Evolutionary conservation across 2,329 filamentous ascomycete species (phyloP), one percentile per base, ranked within the genome.

Genomic region (Sphaerulina populicola): DNA sequence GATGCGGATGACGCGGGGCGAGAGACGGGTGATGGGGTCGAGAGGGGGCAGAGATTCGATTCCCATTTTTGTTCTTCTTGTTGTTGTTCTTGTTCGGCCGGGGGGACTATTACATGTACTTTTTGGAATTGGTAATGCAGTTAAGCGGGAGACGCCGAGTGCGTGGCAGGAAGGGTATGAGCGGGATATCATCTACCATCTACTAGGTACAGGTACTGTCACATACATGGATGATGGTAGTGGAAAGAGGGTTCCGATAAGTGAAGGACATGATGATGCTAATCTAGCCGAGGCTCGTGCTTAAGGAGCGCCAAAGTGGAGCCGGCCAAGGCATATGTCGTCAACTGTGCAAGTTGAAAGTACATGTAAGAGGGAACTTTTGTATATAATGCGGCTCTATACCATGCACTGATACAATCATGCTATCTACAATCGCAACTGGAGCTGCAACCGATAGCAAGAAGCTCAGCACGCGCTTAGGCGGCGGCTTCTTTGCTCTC

Each of bases 1-100:
- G 55, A 98, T 86, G 50, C 93, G 80, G 56, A 95, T 84, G 40
- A 90, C 85, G 11, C 79, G 74, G 15, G 85, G 78, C 64, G 86
- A 91, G 49, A 97, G 75, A 54, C 85, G 81, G 69, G 91, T 82
- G 45, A 94, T 79, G 54, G 85, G 81, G 4, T 83, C 82, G 11
- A 97, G 76, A 14, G 77, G 68, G 27, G 79, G 76, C 6, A 89
- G 75, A 56, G 53, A 23, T 12, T 53, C 44, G 44, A 54, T 54
- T 15, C 11, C 11, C 8, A 12, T 31, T 44, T 40, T n/a, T 8
- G 15, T 11, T 14, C 10, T 30, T 18, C 2, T 18, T 18, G 18
- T 18, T 18, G 18, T 18, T 18, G 18, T 18, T 18, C 18, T 18
- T 18, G 18, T 18, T 18, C 4, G 18, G 18, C 2, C 4, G 18